Percentiles rank a stretch among this genome's conserved stretches.
Conservation (phyloP, 768 basidiomycete species). For the Russula griseocarnosa region DNA sequence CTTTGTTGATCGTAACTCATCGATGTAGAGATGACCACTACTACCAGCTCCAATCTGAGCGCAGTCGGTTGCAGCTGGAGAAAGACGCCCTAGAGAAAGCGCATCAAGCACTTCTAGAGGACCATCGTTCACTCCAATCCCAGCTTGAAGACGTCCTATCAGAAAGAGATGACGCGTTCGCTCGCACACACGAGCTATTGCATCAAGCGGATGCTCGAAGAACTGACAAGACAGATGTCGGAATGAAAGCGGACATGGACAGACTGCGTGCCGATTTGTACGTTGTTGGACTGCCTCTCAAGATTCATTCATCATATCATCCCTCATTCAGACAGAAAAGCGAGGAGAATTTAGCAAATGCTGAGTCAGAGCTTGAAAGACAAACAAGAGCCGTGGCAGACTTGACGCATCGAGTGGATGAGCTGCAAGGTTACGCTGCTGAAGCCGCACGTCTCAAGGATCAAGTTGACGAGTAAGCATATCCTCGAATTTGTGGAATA, state of each 20-base stretch:
- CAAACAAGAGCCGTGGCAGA: conserved; percentile 65
- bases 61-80: conserved; percentile 70
- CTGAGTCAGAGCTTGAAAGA: conserved; percentile 81
- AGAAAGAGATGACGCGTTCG: conserved; percentile 73
- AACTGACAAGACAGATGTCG: conserved; percentile 66
- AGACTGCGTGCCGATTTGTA: conserved; percentile 79
- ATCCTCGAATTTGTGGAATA: conserved; percentile 7
- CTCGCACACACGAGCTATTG: conserved; percentile 56
- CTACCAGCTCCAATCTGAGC: conserved; percentile 78
- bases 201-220: conserved; percentile 60
- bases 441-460: conserved; percentile 82
- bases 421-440: conserved; percentile 73
- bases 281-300: conserved; percentile 36
- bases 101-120: conserved; percentile 70
- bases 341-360: conserved; percentile 82
- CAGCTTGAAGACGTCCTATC: conserved; percentile 69
- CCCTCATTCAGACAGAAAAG: conserved; percentile 73
- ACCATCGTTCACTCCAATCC: conserved; percentile 71
- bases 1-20: conserved; percentile 1
- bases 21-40: conserved; percentile 76
- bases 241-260: conserved; percentile 78
- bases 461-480: conserved; percentile 84
- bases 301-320: conserved; percentile 31
- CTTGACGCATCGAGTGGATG: conserved; percentile 73
- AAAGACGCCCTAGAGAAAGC: conserved; percentile 84